These are phyloP conservation scores for Acacia crassicarpa DNA, from an alignment of 306 rosid species.

Conservation along the genomic window DNA sequence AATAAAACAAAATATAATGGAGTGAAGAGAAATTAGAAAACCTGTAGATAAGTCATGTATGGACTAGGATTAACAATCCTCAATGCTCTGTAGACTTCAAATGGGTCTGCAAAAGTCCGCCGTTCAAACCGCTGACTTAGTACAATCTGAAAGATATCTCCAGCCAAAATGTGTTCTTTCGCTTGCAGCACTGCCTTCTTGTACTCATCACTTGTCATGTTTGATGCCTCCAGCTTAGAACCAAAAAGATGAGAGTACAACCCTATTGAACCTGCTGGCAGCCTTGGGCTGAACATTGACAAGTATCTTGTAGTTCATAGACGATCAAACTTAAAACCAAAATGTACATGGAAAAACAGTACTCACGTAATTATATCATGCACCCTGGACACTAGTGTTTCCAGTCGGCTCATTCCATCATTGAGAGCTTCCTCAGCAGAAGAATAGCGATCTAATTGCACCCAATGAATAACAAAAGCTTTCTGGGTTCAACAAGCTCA, in stretches of 20 bases:
- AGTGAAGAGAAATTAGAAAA: slow-evolving; percentile 27
- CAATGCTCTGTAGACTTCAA: slow-evolving; percentile 90
- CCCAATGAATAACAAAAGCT: slow-evolving; percentile 91
- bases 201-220: slow-evolving; percentile 81
- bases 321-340: slow-evolving; percentile 28
- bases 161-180: slow-evolving; percentile 92
- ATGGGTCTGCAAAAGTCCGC: slow-evolving; percentile 97
- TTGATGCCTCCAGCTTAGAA: slow-evolving; percentile 70
- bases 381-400: slow-evolving; percentile 68
- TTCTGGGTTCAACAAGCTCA: slow-evolving; percentile 53
- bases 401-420: slow-evolving; percentile 62
- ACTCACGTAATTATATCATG: slow-evolving; percentile 85
- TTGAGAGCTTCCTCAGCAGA: slow-evolving; percentile 72
- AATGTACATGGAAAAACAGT: slow-evolving; percentile 11
- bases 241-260: slow-evolving; percentile 67
- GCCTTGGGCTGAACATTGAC: slow-evolving; percentile 81
- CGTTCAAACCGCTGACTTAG: slow-evolving; percentile 93
- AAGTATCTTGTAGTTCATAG: slow-evolving; percentile 25
- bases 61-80: slow-evolving; percentile 98
- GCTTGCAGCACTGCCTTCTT: slow-evolving; percentile 81
- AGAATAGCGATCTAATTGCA: slow-evolving; percentile 72
- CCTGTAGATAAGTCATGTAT: slow-evolving; percentile 97
- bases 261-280: slow-evolving; percentile 84
- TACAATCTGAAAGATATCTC: slow-evolving; percentile 96
- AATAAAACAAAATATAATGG: not conserved